Base-by-base conservation (phyloP, 768 basidiomycete species). In the Bullera alba region DNA sequence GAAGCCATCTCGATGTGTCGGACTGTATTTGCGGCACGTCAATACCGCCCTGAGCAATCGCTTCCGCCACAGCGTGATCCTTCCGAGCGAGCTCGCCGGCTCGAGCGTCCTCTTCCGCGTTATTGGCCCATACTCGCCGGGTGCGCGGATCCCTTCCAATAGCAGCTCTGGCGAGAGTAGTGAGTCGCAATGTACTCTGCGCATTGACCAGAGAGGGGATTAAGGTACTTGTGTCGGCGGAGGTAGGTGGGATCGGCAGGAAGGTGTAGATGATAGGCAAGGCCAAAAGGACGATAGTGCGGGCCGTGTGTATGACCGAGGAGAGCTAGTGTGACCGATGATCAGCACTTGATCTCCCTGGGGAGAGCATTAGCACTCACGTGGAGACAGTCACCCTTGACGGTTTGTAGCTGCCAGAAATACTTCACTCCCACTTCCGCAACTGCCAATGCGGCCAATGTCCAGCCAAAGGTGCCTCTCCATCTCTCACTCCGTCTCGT, bases 321-420 rank as follows among this genome's bases (percentile, higher is more conserved):
- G 55, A 45, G 25, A 66, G 58, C 64, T 65, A 42, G 7, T 7
- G 17, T 10, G 2, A 35, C n/a, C 12, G 17, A 2, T 19, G 28
- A 2, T n/a, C 3, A 29, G 23, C 32, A 30, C 32, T 35, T 14
- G n/a, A 12, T 43, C 5, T 12, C 26, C 3, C 19, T 23, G 27
- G 3, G 32, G 25, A 23, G 19, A 15, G n/a, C n/a, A n/a, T n/a
- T n/a, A 5, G 26, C 12, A 62, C 64, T 50, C 43, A 66, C 64
- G 47, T 62, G 61, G 1, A 51, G 17, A 12, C 48, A 50, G 45
- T 66, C 58, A 8, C 64, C 64, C n/a, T 66, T 50, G 17, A 50
- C 35, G 8, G 48, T 50, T 29, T 57, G 48, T 10, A 66, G 15
- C 7, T 60, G 54, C 58, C 61, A 63, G 15, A 51, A 27, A 28